Evolutionary conservation across 179 eudicot species (phyloP).

Genomic region (Patellifolia procumbens): DNA sequence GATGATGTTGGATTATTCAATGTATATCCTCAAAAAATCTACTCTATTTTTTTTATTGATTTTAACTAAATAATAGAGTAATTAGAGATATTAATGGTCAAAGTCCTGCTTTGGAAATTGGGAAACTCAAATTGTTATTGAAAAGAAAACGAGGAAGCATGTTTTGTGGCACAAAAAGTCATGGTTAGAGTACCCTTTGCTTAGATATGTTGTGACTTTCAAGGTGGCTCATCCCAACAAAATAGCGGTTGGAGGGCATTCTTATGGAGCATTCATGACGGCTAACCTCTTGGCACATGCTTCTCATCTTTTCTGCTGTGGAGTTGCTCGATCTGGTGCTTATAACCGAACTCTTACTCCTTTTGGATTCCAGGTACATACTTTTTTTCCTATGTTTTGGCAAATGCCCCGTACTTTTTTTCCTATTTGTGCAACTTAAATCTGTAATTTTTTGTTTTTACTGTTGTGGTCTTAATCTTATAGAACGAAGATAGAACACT

Average conservation of each 20-base stretch:
- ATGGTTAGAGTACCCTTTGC: constrained; percentile 4
- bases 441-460: background rate
- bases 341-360: constrained; percentile 97
- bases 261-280: constrained; percentile 98
- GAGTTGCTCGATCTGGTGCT: constrained; percentile 97
- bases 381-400: background rate
- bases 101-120: no score
- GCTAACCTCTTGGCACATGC: constrained; percentile 98
- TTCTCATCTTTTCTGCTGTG: constrained; percentile 93
- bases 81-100: no score
- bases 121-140: no score
- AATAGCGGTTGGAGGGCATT: constrained; percentile 97
- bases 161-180: background rate
- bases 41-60: no score
- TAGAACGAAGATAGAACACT: constrained; percentile 96
- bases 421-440: background rate
- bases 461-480: background rate
- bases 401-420: background rate
- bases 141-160: background rate
- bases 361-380: constrained; percentile 89
- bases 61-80: no score
- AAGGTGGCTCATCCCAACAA: constrained; percentile 95
- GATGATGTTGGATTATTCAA: no score
- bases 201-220: constrained; percentile 23
- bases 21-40: no score